Evolutionary conservation across 1,139 yeast species (phyloP).

Genomic region (Pichia sorboxylosa): DNA sequence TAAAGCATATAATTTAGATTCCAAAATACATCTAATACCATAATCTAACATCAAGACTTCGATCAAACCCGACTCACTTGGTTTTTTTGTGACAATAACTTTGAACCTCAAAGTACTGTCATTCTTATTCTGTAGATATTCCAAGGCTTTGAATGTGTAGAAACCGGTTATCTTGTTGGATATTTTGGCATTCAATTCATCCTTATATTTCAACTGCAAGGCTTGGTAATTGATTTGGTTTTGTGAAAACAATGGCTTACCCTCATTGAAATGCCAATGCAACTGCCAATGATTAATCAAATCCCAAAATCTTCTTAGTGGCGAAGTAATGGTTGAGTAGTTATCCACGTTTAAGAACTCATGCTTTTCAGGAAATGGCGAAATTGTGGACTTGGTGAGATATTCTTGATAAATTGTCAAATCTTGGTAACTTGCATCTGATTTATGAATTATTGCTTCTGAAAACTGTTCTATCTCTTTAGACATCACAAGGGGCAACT

Average conservation of each 20-base stretch:
- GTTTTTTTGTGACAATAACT: conserved; percentile 29
- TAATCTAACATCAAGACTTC: conserved; percentile 29
- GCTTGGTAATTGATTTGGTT: conserved; percentile 18
- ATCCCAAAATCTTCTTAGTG: conserved; percentile 79
- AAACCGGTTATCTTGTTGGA: conserved; percentile 26
- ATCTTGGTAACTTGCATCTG: conserved; percentile 16
- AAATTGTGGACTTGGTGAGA: conserved; percentile 31
- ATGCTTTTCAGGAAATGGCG: conserved; percentile 37
- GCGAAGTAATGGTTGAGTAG: conserved; percentile 80
- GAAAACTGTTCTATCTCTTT: conserved; percentile 13
- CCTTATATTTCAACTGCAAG: conserved; percentile 20
- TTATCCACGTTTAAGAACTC: conserved; percentile 49
- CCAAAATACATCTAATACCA: conserved; percentile 23
- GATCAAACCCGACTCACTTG: conserved; percentile 28
- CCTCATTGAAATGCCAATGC: conserved; percentile 29
- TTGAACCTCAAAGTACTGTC: conserved; percentile 15
- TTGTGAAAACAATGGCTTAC: conserved; percentile 14
- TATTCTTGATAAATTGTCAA: conserved; percentile 22
- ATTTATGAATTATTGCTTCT: conserved; percentile 20
- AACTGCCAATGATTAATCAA: conserved; percentile 67
- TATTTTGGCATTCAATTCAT: conserved; percentile 21
- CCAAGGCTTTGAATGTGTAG: conserved; percentile 32
- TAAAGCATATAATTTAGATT: conserved; percentile 23
- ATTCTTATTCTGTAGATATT: conserved; percentile 22
- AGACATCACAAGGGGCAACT: conserved; percentile 26